phyloP scores from a whole-genome alignment of 2,329 filamentous ascomycete genomes.

The Emericellopsis cladophorae region DNA sequence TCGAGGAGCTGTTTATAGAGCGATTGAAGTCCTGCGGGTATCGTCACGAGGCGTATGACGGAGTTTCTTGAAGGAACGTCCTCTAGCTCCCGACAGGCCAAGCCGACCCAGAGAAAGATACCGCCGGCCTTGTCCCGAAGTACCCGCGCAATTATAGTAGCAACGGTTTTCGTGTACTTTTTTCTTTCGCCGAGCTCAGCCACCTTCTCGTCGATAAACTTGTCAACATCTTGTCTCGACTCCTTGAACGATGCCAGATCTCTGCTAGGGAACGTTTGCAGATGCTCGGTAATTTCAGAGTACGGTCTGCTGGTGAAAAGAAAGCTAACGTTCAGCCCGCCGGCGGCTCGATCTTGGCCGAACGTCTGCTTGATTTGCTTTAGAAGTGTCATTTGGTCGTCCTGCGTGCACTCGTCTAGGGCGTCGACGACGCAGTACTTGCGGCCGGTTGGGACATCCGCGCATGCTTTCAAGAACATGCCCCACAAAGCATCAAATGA shows the following conservation, averaged over 20 bases:
- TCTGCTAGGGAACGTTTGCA: too few relatives aligned
- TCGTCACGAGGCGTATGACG: slow-evolving; percentile 5
- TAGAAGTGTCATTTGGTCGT: slow-evolving; percentile 6
- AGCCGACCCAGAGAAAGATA: slow-evolving; percentile 12
- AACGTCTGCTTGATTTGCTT: slow-evolving; percentile 6
- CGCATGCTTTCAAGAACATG: slow-evolving; percentile 6
- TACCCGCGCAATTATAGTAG: slow-evolving; percentile 6
- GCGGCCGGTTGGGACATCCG: slow-evolving; percentile 7
- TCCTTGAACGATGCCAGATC: too few relatives aligned
- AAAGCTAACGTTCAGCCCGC: too few relatives aligned
- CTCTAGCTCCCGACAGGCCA: slow-evolving; percentile 9
- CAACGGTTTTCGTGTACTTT: too few relatives aligned
- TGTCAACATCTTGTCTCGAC: too few relatives aligned
- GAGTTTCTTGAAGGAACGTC: slow-evolving; percentile 8
- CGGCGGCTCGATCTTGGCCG: background rate
- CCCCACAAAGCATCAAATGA: slow-evolving; percentile 10
- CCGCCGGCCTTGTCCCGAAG: slow-evolving; percentile 9
- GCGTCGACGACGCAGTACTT: slow-evolving; percentile 11
- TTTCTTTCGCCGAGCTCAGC: too few relatives aligned
- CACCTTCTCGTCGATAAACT: too few relatives aligned
- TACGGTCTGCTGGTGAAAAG: too few relatives aligned
- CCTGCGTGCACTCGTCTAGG: slow-evolving; percentile 9
- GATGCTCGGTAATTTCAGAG: too few relatives aligned
- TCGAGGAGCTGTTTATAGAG: slow-evolving; percentile 6
- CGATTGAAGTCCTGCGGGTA: slow-evolving; percentile 8